phyloP scores from a whole-genome alignment of 495 filamentous ascomycete genomes.

The Thozetella sp. region DNA sequence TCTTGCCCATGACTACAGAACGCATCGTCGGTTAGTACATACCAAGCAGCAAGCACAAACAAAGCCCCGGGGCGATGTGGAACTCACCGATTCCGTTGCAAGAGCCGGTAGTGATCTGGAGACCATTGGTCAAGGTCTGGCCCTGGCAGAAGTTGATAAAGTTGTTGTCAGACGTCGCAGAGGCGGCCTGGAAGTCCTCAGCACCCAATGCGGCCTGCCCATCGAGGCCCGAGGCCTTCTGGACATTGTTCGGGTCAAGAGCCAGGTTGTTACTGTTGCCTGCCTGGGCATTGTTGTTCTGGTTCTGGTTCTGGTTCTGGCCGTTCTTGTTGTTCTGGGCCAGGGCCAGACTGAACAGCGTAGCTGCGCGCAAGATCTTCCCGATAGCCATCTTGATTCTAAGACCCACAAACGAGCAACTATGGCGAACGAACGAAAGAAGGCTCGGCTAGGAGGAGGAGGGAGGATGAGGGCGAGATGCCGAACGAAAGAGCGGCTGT shows the following conservation, averaged over 20 bases:
- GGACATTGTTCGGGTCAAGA: slow-evolving; percentile 19
- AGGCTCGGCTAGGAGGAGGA: not conserved
- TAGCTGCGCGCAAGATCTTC: slow-evolving; percentile 11
- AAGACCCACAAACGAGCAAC: not conserved
- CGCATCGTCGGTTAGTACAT: no score
- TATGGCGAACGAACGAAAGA: slow-evolving; percentile 6
- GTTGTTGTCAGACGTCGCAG: slow-evolving; percentile 43
- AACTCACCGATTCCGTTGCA: slow-evolving; percentile 54
- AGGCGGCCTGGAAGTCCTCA: slow-evolving; percentile 19
- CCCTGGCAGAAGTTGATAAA: slow-evolving; percentile 56
- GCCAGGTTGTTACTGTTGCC: slow-evolving; percentile 1
- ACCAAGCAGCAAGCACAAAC: no score
- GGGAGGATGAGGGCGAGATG: not conserved
- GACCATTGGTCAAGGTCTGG: slow-evolving; percentile 54
- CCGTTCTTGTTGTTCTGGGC: slow-evolving; percentile 17
- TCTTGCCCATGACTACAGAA: slow-evolving; percentile 60
- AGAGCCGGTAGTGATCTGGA: slow-evolving; percentile 49
- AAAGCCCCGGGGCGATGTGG: no score
- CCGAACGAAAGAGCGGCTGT: not conserved
- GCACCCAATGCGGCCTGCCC: slow-evolving; percentile 20
- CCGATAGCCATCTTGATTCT: slow-evolving; percentile 13
- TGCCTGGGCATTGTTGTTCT: slow-evolving; percentile 6
- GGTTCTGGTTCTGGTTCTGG: not conserved
- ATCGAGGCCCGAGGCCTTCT: slow-evolving; percentile 22
- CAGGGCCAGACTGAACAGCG: slow-evolving; percentile 14